phyloP scores from a whole-genome alignment of 2,329 filamentous ascomycete genomes.

The Rhexocercosporidium sp. region DNA sequence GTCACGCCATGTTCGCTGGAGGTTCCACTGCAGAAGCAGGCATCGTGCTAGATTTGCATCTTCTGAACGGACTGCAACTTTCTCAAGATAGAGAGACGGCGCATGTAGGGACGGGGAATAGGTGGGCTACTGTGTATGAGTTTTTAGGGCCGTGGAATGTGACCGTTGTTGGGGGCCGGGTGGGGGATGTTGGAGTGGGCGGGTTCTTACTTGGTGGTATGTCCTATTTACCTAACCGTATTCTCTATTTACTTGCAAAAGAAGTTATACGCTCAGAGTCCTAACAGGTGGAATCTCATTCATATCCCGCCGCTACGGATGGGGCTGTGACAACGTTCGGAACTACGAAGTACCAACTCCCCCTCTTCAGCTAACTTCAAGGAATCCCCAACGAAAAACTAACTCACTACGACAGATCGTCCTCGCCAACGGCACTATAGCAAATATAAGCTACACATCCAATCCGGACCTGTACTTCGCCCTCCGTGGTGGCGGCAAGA shows the following conservation, averaged over 20 bases:
- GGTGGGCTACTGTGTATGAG: conserved; percentile 25
- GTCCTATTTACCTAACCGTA: neutral
- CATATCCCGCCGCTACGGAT: conserved; percentile 25
- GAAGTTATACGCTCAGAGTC: neutral
- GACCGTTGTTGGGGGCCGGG: conserved; percentile 26
- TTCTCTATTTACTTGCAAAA: neutral
- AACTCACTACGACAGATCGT: conserved; percentile 35
- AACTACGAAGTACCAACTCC: conserved; percentile 22
- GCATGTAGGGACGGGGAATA: conserved; percentile 19
- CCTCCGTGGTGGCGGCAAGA: conserved; percentile 61
- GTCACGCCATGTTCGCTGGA: conserved; percentile 60
- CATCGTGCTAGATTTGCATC: conserved; percentile 41
- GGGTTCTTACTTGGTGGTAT: conserved; percentile 26
- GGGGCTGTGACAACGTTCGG: conserved; percentile 27
- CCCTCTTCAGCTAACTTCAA: neutral
- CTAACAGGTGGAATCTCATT: conserved; percentile 25
- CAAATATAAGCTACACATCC: conserved; percentile 45
- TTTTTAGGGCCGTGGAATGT: conserved; percentile 19
- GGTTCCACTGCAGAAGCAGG: conserved; percentile 55
- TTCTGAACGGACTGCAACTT: conserved; percentile 30
- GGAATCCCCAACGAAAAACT: no score
- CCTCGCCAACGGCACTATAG: conserved; percentile 54
- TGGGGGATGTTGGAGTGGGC: conserved; percentile 25
- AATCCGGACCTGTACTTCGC: conserved; percentile 58
- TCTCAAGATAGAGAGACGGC: conserved; percentile 37